A percentile compares a stretch with the other conserved stretches of the same genome.
Conservation (phyloP, 768 basidiomycete species). For the Dendrothele bispora region DNA sequence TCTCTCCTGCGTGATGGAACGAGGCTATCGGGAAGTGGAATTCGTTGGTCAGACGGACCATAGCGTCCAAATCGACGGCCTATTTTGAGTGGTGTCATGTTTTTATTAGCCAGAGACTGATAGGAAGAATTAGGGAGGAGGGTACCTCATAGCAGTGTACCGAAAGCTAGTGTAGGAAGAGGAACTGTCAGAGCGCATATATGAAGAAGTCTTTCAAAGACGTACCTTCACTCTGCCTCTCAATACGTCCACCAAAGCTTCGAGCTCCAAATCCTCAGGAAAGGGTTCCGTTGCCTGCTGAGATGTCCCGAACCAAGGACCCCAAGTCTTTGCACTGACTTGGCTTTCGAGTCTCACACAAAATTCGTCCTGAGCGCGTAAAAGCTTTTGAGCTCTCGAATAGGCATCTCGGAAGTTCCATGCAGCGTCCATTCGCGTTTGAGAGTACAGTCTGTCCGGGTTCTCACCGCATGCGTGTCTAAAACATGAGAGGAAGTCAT, state of each 20-base stretch:
- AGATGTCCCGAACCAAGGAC: too few relatives aligned
- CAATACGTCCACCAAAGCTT: constrained; percentile 75
- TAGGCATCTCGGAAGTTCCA: constrained; percentile 72
- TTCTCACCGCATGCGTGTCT: constrained; percentile 52
- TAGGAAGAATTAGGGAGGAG: too few relatives aligned
- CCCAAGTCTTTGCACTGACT: background rate
- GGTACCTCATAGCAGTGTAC: too few relatives aligned
- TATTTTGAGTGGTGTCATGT: constrained; percentile 53
- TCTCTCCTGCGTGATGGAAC: constrained; percentile 64
- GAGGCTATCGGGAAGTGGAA: constrained; percentile 37
- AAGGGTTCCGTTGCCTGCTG: constrained; percentile 51
- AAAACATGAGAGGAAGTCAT: background rate
- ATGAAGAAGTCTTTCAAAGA: too few relatives aligned
- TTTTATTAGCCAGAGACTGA: too few relatives aligned
- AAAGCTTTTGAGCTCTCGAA: constrained; percentile 62
- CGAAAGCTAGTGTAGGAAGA: too few relatives aligned
- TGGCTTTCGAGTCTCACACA: constrained; percentile 47
- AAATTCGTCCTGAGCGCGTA: constrained; percentile 66
- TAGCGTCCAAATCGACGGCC: constrained; percentile 68
- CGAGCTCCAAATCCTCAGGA: constrained; percentile 76
- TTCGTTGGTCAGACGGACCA: constrained; percentile 62
- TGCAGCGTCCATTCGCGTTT: constrained; percentile 66
- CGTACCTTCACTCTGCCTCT: constrained; percentile 74
- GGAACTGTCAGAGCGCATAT: too few relatives aligned
- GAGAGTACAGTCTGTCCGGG: constrained; percentile 31